Evolutionary conservation across 495 filamentous ascomycete species (phyloP), one percentile per base, ranked within the genome.

Genomic region (Physcia stellaris): DNA sequence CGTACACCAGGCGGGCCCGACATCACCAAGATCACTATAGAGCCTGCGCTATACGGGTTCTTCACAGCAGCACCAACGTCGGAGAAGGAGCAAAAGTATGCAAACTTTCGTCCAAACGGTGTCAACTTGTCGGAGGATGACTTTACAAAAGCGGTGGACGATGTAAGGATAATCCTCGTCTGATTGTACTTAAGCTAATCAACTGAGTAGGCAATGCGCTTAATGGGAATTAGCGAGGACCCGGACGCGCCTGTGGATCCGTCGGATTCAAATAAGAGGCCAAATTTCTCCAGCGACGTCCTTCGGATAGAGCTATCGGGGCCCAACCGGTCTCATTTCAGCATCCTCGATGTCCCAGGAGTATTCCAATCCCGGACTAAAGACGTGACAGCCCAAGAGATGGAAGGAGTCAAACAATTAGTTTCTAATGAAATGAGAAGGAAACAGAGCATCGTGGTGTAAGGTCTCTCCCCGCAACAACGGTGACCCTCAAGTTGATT

Each of bases 261-360:
- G n/a, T n/a, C n/a, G n/a, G n/a, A n/a, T n/a, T n/a, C n/a, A n/a
- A n/a, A n/a, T n/a, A n/a, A n/a, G n/a, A n/a, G n/a, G n/a, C n/a
- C n/a, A n/a, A 46, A 51, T 6, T 62, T 74, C 36, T 63, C 62
- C 1, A 56, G 61, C 16, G 61, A 72, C 40, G 54, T 71, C 10
- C 51, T 75, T 11, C 62, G 58, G 27, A 57, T 74, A 15, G 68
- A 72, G 37, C 43, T 75, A 4, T 61, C 47, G 20, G 68, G 70
- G 0, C 68, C 67, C 4, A 32, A 58, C 1, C 54, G 64, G 16
- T 45, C 55, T 15, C 61, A 68, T 30, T 61, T 75, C 22, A 73
- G 58, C 32, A 55, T 74, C 23, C 55, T 74, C 30, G 70, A 74
- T 43, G 57, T 75, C 22, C 70, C 71, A 3, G 70, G 71, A 0